Percentiles rank a stretch among this genome's conserved stretches.
phyloP scores from a whole-genome alignment of 441 rosid genomes.

The Euphorbia celastroides region DNA sequence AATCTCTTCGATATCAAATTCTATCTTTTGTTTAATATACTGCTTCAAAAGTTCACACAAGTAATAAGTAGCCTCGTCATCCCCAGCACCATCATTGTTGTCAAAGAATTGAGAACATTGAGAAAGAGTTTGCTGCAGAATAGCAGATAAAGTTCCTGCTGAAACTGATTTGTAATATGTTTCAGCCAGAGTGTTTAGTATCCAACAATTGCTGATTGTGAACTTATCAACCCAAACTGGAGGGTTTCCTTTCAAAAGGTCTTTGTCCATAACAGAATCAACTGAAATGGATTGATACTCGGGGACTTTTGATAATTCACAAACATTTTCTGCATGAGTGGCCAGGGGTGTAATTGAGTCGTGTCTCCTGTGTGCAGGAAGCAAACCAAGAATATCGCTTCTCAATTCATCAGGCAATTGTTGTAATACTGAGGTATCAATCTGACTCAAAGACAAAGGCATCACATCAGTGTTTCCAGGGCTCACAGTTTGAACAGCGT shows the following conservation, averaged over 20 bases:
- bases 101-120: constrained; percentile 28
- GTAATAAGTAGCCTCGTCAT: constrained; percentile 41
- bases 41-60: constrained; percentile 60
- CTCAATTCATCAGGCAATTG: constrained; percentile 79
- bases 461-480: constrained; percentile 42
- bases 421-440: constrained; percentile 69
- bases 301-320: constrained; percentile 23
- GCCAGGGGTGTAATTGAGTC: constrained; percentile 32
- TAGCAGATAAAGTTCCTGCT: constrained; percentile 44
- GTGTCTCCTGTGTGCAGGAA: constrained; percentile 51
- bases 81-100: constrained; percentile 35
- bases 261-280: constrained; percentile 19
- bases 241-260: constrained; percentile 75
- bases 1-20: constrained; percentile 73
- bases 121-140: constrained; percentile 46
- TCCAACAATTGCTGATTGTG: constrained; percentile 43
- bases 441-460: constrained; percentile 80
- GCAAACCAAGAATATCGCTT: constrained; percentile 52
- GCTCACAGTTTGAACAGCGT: constrained; percentile 17
- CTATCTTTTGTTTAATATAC: constrained; percentile 64
- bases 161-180: constrained; percentile 45
- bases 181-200: constrained; percentile 48
- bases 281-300: constrained; percentile 31
- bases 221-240: constrained; percentile 72
- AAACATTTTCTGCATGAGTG: constrained; percentile 26